phyloP scores from a whole-genome alignment of 1,284 basidiomycete species.

The Abortiporus biennis region DNA sequence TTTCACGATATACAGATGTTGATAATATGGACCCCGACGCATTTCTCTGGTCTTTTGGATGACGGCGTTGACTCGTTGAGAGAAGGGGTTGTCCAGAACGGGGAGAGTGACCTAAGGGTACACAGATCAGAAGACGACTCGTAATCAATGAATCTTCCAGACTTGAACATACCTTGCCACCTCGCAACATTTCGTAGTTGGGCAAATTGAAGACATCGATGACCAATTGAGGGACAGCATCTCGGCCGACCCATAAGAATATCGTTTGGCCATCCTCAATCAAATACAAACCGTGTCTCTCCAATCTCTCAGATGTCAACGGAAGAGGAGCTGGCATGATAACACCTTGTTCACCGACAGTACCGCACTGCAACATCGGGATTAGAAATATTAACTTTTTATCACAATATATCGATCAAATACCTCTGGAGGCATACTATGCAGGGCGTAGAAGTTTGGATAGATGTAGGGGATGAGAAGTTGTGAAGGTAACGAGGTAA shows the following conservation, averaged over 20 bases:
- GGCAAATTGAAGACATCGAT: slow-evolving; percentile 93
- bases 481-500: slow-evolving; percentile 91
- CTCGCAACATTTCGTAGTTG: slow-evolving; percentile 82
- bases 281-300: slow-evolving; percentile 93
- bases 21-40: slow-evolving; percentile 87
- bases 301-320: slow-evolving; percentile 88
- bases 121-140: slow-evolving; percentile 3
- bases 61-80: slow-evolving; percentile 88
- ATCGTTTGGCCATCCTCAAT: slow-evolving; percentile 98
- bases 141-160: not conserved
- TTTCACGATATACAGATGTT: slow-evolving; percentile 97
- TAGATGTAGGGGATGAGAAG: slow-evolving; percentile 91
- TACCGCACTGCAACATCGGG: slow-evolving; percentile 53
- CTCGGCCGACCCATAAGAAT: slow-evolving; percentile 96
- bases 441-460: slow-evolving; percentile 92
- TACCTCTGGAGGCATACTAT: slow-evolving; percentile 94
- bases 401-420: slow-evolving; percentile 15
- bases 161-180: slow-evolving; percentile 72
- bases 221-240: slow-evolving; percentile 92
- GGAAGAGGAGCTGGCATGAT: slow-evolving; percentile 86
- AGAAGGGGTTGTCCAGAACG: slow-evolving; percentile 87
- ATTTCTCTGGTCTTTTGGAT: slow-evolving; percentile 90
- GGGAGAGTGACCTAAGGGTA: slow-evolving; percentile 73
- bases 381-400: slow-evolving; percentile 1
- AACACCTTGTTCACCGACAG: slow-evolving; percentile 75